phyloP scores from a whole-genome alignment of 257 asterid genomes.

The Plectranthus barbatus region DNA sequence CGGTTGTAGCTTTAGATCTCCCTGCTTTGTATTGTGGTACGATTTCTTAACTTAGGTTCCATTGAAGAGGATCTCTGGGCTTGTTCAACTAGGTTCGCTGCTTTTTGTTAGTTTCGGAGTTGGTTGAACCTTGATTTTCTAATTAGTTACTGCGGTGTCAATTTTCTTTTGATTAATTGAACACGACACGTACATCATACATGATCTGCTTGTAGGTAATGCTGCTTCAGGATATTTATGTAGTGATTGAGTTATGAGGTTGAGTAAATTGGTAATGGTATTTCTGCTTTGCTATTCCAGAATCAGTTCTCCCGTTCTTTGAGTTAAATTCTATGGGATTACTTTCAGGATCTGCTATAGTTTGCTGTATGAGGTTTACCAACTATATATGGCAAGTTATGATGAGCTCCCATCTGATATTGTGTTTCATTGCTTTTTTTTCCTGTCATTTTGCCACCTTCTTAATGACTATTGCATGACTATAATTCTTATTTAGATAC shows the following conservation, averaged over 20 bases:
- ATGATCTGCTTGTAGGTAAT: slow-evolving; percentile 11
- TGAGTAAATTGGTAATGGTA: neutral
- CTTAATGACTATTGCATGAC: neutral
- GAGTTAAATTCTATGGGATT: neutral
- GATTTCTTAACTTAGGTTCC: slow-evolving; percentile 6
- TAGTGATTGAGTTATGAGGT: slow-evolving; percentile 1
- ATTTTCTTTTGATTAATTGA: neutral
- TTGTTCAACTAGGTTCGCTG: neutral
- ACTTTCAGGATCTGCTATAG: neutral
- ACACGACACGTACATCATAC: slow-evolving; percentile 20
- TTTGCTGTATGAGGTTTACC: neutral
- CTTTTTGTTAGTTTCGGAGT: neutral
- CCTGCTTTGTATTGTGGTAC: slow-evolving; percentile 12
- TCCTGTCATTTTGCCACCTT: neutral
- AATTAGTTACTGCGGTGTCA: neutral
- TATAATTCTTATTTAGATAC: neutral
- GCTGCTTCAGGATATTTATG: neutral
- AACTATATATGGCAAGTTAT: neutral
- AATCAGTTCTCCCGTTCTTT: neutral
- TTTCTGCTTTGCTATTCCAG: neutral
- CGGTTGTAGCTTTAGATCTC: slow-evolving; percentile 29
- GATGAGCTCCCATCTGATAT: neutral
- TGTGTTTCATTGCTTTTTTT: neutral
- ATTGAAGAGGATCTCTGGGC: slow-evolving; percentile 6
- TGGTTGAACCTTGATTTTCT: slow-evolving; percentile 3